Conservation (phyloP, 2,329 filamentous ascomycete genomes). For the Sporothrix sp. region DNA sequence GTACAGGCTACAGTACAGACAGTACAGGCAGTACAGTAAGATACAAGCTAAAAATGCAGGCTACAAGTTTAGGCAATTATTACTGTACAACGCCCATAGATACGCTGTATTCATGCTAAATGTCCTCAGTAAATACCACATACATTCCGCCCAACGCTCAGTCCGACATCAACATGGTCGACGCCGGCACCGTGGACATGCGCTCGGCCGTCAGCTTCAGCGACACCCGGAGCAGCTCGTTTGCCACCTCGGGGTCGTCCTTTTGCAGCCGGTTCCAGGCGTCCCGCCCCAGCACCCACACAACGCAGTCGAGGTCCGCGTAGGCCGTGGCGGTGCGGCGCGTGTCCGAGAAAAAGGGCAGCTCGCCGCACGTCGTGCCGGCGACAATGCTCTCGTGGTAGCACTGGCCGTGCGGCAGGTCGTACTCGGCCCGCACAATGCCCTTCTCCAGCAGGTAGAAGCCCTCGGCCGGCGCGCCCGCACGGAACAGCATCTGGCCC, state of each 20-base stretch:
- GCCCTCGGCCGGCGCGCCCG: slow-evolving; percentile 65
- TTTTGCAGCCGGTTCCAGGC: slow-evolving; percentile 65
- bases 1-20: too few species aligned
- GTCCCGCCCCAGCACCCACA: slow-evolving; percentile 68
- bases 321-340: slow-evolving; percentile 75
- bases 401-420: slow-evolving; percentile 69
- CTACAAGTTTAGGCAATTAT: too few species aligned
- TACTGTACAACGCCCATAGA: too few species aligned
- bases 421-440: slow-evolving; percentile 82
- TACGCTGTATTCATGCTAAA: not conserved
- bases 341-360: slow-evolving; percentile 93
- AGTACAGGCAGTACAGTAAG: too few species aligned
- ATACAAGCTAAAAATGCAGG: too few species aligned
- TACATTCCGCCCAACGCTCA: too few species aligned
- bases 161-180: slow-evolving; percentile 19
- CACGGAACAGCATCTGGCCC: slow-evolving; percentile 66
- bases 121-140: too few species aligned
- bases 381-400: slow-evolving; percentile 89
- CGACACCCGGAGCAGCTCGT: slow-evolving; percentile 76
- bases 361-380: slow-evolving; percentile 87
- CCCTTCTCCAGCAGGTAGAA: slow-evolving; percentile 90
- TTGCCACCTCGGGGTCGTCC: slow-evolving; percentile 65
- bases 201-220: slow-evolving; percentile 90
- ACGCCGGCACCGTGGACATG: slow-evolving; percentile 42
- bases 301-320: slow-evolving; percentile 70